Percentiles rank a stretch among this genome's conserved stretches.
phyloP scores from a whole-genome alignment of 2,329 filamentous ascomycete genomes.

The Myriosclerotinia curreyana region DNA sequence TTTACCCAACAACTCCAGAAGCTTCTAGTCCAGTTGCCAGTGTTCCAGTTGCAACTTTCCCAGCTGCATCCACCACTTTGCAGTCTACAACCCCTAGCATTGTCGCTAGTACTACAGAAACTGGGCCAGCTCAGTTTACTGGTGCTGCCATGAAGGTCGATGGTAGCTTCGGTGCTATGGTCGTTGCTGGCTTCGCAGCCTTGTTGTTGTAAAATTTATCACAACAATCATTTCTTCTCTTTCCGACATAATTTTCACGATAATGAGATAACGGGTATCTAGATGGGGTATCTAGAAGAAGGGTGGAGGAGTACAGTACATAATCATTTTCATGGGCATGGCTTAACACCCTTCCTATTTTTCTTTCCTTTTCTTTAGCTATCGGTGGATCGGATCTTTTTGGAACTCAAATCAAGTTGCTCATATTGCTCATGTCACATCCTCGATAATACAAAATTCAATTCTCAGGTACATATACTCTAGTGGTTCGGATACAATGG shows the following conservation, averaged over 20 bases:
- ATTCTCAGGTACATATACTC: constrained; percentile 29
- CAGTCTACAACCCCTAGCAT: constrained; percentile 4
- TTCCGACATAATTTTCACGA: constrained; percentile 22
- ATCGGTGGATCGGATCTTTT: constrained; percentile 26
- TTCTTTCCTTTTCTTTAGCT: constrained; percentile 9
- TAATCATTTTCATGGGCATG: constrained; percentile 28
- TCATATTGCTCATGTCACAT: constrained; percentile 25
- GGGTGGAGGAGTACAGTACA: constrained; percentile 25
- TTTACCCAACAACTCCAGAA: not conserved
- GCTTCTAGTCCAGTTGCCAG: not conserved
- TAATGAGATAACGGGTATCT: constrained; percentile 23
- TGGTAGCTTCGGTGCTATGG: constrained; percentile 31
- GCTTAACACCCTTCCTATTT: constrained; percentile 20
- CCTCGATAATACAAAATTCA: constrained; percentile 27
- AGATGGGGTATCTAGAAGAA: constrained; percentile 16
- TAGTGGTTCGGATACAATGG: constrained; percentile 22
- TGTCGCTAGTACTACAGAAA: constrained; percentile 18
- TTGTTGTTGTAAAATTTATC: constrained; percentile 32
- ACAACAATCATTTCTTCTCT: constrained; percentile 20
- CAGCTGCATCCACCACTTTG: constrained; percentile 8
- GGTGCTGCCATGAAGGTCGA: constrained; percentile 28
- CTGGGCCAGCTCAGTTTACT: constrained; percentile 26
- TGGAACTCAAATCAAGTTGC: constrained; percentile 28
- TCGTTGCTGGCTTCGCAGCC: constrained; percentile 31
- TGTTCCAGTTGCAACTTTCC: constrained; percentile 15